phyloP scores from a whole-genome alignment of 495 filamentous ascomycete species.

The Hypoxylon crocopeplum region DNA sequence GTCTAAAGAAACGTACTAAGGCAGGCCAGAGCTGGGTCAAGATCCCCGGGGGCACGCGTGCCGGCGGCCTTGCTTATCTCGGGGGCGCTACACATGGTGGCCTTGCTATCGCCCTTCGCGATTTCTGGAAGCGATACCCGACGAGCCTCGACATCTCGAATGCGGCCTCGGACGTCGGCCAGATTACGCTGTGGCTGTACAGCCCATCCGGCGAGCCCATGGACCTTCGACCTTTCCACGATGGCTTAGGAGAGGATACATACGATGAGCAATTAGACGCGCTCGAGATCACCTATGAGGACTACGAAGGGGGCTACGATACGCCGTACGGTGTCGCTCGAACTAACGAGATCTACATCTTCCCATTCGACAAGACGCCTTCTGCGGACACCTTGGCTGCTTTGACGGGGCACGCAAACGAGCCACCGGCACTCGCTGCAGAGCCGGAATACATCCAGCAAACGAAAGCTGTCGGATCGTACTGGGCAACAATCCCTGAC shows the following conservation, averaged over 20 bases:
- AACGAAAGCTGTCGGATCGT: slow-evolving; percentile 50
- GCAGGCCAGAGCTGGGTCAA: slow-evolving; percentile 57
- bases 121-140: slow-evolving; percentile 62
- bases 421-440: slow-evolving; percentile 49
- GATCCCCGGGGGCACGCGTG: slow-evolving; percentile 52
- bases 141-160: slow-evolving; percentile 53
- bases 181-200: slow-evolving; percentile 59
- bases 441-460: slow-evolving; percentile 48
- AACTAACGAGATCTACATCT: slow-evolving; percentile 55
- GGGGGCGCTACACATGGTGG: slow-evolving; percentile 54
- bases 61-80: slow-evolving; percentile 55
- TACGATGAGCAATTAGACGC: slow-evolving; percentile 58
- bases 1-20: slow-evolving; percentile 57
- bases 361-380: slow-evolving; percentile 50
- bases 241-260: slow-evolving; percentile 53
- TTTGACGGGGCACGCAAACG: slow-evolving; percentile 43
- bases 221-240: slow-evolving; percentile 57
- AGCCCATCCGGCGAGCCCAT: slow-evolving; percentile 54
- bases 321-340: slow-evolving; percentile 57
- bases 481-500: slow-evolving; percentile 46
- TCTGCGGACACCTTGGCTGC: slow-evolving; percentile 40
- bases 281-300: slow-evolving; percentile 62
- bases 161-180: slow-evolving; percentile 44
- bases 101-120: slow-evolving; percentile 53
- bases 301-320: slow-evolving; percentile 55